Evolutionary conservation across 208 protist species (phyloP).

Genomic region (Trypanosomatidae sp.): DNA sequence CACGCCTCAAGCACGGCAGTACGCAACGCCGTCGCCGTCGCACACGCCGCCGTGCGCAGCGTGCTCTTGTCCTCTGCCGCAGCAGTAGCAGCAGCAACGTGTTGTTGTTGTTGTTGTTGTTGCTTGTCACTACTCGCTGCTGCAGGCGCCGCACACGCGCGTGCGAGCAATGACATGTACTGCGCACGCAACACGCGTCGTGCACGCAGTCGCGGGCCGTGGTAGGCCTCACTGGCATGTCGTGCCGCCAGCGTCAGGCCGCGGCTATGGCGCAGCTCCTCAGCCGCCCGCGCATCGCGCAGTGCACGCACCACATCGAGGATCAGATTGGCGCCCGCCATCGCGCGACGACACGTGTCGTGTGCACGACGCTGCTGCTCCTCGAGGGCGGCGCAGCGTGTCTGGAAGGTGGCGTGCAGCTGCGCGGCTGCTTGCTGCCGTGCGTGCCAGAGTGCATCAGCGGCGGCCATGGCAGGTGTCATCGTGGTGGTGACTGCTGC

Average conservation of each 20-base stretch:
- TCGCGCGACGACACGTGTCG: slow-evolving; percentile 33
- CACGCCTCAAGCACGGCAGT: slow-evolving; percentile 12
- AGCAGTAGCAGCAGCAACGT: too few relatives aligned
- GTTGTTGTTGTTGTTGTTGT: too few relatives aligned
- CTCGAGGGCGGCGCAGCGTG: slow-evolving; percentile 6
- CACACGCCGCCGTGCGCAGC: slow-evolving; percentile 6
- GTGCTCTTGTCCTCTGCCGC: slow-evolving; percentile 1
- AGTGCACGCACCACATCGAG: slow-evolving; percentile 37
- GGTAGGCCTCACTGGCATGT: slow-evolving; percentile 9
- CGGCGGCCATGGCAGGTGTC: too few relatives aligned
- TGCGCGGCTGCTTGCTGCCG: neutral
- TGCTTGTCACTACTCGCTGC: too few relatives aligned
- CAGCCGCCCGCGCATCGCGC: slow-evolving; percentile 15
- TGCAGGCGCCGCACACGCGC: too few relatives aligned
- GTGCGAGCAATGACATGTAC: neutral
- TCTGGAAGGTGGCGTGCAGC: slow-evolving; percentile 1
- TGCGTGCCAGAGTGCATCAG: too few relatives aligned
- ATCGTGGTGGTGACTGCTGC: too few relatives aligned
- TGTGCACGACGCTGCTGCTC: slow-evolving; percentile 12
- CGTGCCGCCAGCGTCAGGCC: slow-evolving; percentile 56
- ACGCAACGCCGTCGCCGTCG: slow-evolving; percentile 3
- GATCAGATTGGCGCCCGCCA: slow-evolving; percentile 54
- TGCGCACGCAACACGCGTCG: too few relatives aligned
- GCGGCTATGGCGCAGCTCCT: slow-evolving; percentile 20
- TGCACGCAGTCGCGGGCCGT: too few relatives aligned